phyloP scores from a whole-genome alignment of 345 rosid genomes.

The Xanthoceras sorbifolium region DNA sequence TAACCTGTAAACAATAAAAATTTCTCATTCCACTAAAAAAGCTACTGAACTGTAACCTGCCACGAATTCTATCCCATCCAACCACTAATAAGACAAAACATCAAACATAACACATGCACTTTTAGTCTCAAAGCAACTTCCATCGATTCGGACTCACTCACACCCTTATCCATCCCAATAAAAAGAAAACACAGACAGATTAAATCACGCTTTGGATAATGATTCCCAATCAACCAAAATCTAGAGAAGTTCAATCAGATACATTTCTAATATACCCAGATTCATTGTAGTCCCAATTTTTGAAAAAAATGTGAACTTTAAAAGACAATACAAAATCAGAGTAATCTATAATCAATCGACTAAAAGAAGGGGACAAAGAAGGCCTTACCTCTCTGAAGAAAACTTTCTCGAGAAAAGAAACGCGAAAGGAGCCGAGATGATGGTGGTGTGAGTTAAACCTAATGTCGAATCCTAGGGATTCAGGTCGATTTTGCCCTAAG shows the following conservation, averaged over 20 bases:
- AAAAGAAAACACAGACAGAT: no score
- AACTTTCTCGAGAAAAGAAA: neutral
- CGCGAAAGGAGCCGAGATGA: constrained; percentile 6
- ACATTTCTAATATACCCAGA: neutral
- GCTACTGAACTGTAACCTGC: neutral
- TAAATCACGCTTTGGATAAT: no score
- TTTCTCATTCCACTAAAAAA: neutral
- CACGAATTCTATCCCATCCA: no score
- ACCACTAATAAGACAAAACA: neutral
- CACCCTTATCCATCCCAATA: neutral
- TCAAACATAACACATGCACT: neutral
- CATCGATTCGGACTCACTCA: neutral
- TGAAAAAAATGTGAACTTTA: neutral
- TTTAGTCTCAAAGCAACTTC: neutral
- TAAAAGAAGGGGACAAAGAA: neutral
- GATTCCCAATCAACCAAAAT: neutral
- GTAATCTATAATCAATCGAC: neutral
- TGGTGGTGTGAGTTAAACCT: neutral
- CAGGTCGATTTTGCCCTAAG: constrained; percentile 18
- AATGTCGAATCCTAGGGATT: constrained; percentile 17
- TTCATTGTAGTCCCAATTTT: neutral
- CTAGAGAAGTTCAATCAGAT: neutral
- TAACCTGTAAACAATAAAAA: neutral
- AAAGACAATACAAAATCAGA: neutral
- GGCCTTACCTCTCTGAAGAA: constrained; percentile 4